Evolutionary conservation across 2,329 filamentous ascomycete genomes (phyloP).

Genomic region (Moelleriella libera): DNA sequence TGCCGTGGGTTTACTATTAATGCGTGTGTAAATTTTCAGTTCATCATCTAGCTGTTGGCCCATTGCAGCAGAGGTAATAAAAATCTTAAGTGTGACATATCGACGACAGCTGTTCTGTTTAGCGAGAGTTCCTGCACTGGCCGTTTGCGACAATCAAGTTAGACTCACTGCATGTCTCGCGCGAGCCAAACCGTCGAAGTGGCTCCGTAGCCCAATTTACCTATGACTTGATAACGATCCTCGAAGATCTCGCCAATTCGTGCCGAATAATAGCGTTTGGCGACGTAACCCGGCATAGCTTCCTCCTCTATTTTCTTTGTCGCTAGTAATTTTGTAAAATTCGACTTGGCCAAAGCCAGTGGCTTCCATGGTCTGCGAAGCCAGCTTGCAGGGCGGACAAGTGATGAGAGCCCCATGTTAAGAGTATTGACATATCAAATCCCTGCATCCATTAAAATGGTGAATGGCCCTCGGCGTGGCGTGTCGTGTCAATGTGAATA

Average conservation of each 20-base stretch:
- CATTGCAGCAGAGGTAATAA: background rate
- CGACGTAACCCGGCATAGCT: slow-evolving; percentile 9
- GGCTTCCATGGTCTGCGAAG: background rate
- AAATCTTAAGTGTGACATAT: slow-evolving; percentile 1
- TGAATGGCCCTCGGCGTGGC: no score
- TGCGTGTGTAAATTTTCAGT: slow-evolving; percentile 1
- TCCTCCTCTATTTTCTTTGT: slow-evolving; percentile 10
- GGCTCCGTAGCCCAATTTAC: slow-evolving; percentile 13
- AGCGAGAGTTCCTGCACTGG: no score
- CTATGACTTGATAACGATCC: slow-evolving; percentile 10
- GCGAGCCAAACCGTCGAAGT: slow-evolving; percentile 13
- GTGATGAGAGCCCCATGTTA: no score
- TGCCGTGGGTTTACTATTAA: background rate
- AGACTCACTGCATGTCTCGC: slow-evolving; percentile 9
- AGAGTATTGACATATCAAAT: no score
- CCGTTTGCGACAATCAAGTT: no score
- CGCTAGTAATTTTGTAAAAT: background rate
- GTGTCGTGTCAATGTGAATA: no score
- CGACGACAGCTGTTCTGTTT: background rate
- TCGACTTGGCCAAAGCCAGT: background rate
- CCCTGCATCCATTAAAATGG: no score
- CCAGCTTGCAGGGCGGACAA: background rate
- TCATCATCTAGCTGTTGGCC: background rate
- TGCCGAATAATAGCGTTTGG: slow-evolving; percentile 11
- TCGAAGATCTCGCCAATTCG: slow-evolving; percentile 9